Base-by-base conservation (phyloP, 192 early-diverging fungal species). In the Umbelopsis sp. region DNA sequence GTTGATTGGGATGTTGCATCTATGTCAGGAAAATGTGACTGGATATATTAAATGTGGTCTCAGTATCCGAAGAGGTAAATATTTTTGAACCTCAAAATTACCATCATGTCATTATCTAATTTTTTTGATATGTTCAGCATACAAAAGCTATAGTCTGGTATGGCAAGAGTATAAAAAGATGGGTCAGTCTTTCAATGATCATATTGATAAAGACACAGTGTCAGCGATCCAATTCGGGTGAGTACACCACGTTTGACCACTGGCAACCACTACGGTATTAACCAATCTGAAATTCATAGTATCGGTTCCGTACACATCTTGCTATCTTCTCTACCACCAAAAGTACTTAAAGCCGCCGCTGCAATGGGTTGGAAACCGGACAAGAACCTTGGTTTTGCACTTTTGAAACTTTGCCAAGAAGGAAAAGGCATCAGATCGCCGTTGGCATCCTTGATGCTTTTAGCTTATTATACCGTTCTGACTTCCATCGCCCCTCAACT, bases 211-310 rank as follows among this genome's bases (percentile, higher is more conserved):
- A 22, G 76, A 86, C 51, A 86, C 85, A 1, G 45, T 82, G 13
- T 82, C 81, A 13, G 85, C 79, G 2, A 69, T 84, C 25, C 74
- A 86, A 20, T 86, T 84, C 61, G 85, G 85, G 80, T 81, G 70
- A 12, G 49, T 33, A 15, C 33, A n/a, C 2, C n/a, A n/a, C 41
- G 49, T 71, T 78, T 66, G 25, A n/a, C 30, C 3, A 5, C 33
- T 22, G 1, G 3, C 1, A 2, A 21, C 10, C 30, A 5, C 6
- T 1, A 50, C 15, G n/a, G 18, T 13, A 12, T 22, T 11, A 25
- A 10, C n/a, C 71, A 70, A 0, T 68, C 79, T 41, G 0, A 13
- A 15, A 22, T 64, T 12, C 23, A 41, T 18, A 72, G 70, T 8
- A 74, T 78, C 68, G 77, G 72, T 11, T 55, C 77, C 7, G 66